Percentiles rank a stretch among this genome's conserved stretches.
These are phyloP conservation scores for Aspergillus hortae DNA, from an alignment of 2,329 filamentous ascomycete genomes.

Conservation along the genomic window DNA sequence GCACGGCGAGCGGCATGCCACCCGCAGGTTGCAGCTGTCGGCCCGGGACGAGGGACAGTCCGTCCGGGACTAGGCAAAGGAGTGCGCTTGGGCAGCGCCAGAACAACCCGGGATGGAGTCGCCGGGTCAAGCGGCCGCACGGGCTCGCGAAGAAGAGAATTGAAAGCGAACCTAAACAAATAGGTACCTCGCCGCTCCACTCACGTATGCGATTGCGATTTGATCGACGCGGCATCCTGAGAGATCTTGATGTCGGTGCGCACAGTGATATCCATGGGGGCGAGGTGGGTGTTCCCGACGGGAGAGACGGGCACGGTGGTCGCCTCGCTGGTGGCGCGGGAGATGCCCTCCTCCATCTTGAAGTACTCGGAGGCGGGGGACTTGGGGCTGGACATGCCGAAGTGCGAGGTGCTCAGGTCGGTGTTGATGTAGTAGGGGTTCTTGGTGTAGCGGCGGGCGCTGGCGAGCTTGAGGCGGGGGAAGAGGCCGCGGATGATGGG, in stretches of 20 bases:
- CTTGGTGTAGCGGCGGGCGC: constrained; percentile 18
- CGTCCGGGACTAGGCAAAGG: too few relatives aligned
- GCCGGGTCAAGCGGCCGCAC: too few relatives aligned
- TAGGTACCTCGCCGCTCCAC: neutral
- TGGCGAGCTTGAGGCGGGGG: constrained; percentile 22
- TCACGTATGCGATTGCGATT: constrained; percentile 9
- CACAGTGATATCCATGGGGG: constrained; percentile 24
- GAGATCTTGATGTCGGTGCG: constrained; percentile 29
- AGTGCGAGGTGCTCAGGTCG: constrained; percentile 20
- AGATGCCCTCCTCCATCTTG: constrained; percentile 24
- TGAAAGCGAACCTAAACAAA: neutral
- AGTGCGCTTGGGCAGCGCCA: too few relatives aligned
- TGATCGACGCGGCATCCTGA: constrained; percentile 18
- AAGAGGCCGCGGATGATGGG: constrained; percentile 34
- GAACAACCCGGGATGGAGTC: too few relatives aligned
- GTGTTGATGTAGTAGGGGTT: constrained; percentile 26
- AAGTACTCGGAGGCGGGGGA: constrained; percentile 24
- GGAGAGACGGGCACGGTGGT: constrained; percentile 10
- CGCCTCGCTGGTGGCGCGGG: constrained; percentile 15
- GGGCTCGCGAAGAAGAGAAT: too few relatives aligned
- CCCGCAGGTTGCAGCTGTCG: too few relatives aligned
- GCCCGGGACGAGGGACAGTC: too few relatives aligned
- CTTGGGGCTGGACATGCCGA: constrained; percentile 21
- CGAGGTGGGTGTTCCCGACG: constrained; percentile 10
- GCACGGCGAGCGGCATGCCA: too few relatives aligned